Percentiles rank a stretch among this genome's conserved stretches.
These are phyloP conservation scores for Pleodorina starrii DNA, from an alignment of 139 green algal genomes.

Conservation along the genomic window DNA sequence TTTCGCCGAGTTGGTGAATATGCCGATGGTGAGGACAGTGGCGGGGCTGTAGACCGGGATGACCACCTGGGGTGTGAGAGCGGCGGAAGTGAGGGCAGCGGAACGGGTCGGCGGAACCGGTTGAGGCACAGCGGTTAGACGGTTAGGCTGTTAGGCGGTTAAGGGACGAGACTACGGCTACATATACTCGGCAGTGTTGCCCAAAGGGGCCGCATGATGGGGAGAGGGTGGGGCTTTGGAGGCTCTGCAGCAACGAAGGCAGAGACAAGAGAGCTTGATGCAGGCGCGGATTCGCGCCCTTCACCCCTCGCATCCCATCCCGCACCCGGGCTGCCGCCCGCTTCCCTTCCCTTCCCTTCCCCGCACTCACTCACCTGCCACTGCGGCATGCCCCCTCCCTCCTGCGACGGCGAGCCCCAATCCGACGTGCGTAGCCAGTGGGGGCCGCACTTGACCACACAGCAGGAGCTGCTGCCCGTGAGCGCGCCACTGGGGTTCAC, in stretches of 20 bases:
- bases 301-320: not conserved
- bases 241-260: too few species aligned
- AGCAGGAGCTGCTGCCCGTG: slow-evolving; percentile 39
- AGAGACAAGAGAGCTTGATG: too few species aligned
- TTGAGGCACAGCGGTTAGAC: too few species aligned
- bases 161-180: too few species aligned
- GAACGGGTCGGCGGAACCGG: not conserved
- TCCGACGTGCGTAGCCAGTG: slow-evolving; percentile 39
- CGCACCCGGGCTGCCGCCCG: too few species aligned
- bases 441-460: slow-evolving; percentile 51
- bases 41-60: slow-evolving; percentile 44
- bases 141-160: too few species aligned
- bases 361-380: slow-evolving; percentile 24
- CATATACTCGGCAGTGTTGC: too few species aligned
- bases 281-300: too few species aligned
- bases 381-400: not conserved
- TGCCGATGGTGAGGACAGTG: slow-evolving; percentile 31
- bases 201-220: too few species aligned
- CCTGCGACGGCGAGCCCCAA: not conserved
- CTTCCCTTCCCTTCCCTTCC: too few species aligned
- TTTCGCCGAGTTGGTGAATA: slow-evolving; percentile 32
- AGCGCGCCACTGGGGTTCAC: slow-evolving; percentile 8
- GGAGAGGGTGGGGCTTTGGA: too few species aligned
- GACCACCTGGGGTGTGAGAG: slow-evolving; percentile 34
- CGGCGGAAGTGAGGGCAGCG: not conserved